These are phyloP conservation scores for Phaseolus coccineus DNA, from an alignment of 331 rosid species.

Conservation along the genomic window DNA sequence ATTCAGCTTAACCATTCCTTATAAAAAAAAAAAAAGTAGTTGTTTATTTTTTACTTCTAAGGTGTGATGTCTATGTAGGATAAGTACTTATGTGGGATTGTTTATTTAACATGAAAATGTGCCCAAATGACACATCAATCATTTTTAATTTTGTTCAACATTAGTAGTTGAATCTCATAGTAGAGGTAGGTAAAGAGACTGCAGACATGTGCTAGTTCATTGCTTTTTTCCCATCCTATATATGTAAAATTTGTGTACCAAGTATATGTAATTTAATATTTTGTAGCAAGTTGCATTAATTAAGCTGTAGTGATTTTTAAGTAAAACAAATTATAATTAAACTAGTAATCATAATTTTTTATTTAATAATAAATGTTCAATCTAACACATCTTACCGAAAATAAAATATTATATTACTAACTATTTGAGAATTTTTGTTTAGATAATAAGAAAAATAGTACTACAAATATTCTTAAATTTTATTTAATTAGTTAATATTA, in stretches of 20 bases:
- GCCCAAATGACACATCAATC: constrained; percentile 24
- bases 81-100: constrained; percentile 13
- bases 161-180: not conserved
- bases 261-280: too few species aligned
- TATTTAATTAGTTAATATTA: not conserved
- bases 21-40: too few species aligned
- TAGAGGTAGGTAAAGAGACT: constrained; percentile 3
- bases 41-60: constrained; percentile 9
- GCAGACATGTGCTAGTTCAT: constrained; percentile 1
- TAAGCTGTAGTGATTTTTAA: too few species aligned
- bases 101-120: constrained; percentile 25
- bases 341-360: too few species aligned
- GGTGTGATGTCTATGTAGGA: constrained; percentile 23
- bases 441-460: not conserved
- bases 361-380: too few species aligned
- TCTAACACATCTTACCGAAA: too few species aligned
- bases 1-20: too few species aligned
- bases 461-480: not conserved
- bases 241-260: constrained; percentile 3
- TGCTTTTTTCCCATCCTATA: constrained; percentile 1
- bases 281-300: too few species aligned
- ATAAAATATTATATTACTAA: not conserved
- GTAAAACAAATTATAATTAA: too few species aligned
- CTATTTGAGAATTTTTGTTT: not conserved
- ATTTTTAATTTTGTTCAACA: constrained; percentile 27